Evolutionary conservation across 192 early-diverging fungal genomes (phyloP).

Genomic region (Coemansia sp.): DNA sequence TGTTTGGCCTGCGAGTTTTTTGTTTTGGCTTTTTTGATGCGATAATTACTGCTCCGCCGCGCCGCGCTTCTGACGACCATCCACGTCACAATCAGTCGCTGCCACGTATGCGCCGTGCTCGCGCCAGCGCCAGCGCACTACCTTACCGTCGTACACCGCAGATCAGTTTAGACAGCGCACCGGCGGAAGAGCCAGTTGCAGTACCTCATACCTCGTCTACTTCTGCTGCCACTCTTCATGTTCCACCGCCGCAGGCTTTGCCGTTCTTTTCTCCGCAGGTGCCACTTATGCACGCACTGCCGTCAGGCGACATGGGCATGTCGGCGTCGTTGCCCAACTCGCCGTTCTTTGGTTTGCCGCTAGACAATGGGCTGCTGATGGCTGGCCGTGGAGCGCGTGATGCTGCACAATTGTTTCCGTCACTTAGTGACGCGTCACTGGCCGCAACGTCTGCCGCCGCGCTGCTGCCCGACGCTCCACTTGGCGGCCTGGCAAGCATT

Average conservation of each 20-base stretch:
- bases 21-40: constrained; percentile 45
- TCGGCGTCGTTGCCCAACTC: constrained; percentile 48
- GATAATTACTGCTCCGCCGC: constrained; percentile 5
- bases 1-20: constrained; percentile 44
- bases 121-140: constrained; percentile 25
- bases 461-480: constrained; percentile 9
- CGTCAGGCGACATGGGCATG: constrained; percentile 32
- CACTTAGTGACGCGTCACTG: constrained; percentile 39
- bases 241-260: constrained; percentile 3
- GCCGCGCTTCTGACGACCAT: constrained; percentile 11
- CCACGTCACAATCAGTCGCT: constrained; percentile 9
- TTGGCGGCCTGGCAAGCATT: constrained; percentile 13
- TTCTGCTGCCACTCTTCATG: not conserved
- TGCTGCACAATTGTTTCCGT: constrained; percentile 28
- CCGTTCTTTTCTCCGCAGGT: constrained; percentile 44
- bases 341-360: constrained; percentile 30
- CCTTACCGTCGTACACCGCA: constrained; percentile 33
- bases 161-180: not conserved
- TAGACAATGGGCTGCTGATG: constrained; percentile 21
- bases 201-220: not conserved
- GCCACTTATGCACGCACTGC: constrained; percentile 11
- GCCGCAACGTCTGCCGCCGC: constrained; percentile 7
- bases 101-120: constrained; percentile 15
- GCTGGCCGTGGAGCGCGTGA: constrained; percentile 21
- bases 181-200: not conserved